Conservation (phyloP, 768 basidiomycete species). For the Ephemerocybe angulata region DNA sequence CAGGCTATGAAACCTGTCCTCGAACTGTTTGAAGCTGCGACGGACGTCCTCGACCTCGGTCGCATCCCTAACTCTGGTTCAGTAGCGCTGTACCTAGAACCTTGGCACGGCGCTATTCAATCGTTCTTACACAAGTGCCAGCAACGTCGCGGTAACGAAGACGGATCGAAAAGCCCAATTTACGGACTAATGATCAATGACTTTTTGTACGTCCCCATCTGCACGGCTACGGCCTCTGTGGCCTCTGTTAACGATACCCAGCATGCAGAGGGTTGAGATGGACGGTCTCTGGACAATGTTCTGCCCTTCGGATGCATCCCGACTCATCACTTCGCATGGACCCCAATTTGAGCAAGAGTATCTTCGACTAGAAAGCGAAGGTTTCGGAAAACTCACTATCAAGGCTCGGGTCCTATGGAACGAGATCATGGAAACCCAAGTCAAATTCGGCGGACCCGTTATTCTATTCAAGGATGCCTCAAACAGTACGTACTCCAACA, state of each 20-base stretch:
- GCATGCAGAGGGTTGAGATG: conserved; percentile 3
- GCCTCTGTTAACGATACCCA: not conserved
- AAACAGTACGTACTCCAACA: too few relatives aligned
- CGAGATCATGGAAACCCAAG: not conserved
- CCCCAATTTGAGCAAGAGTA: not conserved
- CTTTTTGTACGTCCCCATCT: conserved; percentile 1
- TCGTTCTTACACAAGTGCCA: not conserved
- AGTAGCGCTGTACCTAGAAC: not conserved
- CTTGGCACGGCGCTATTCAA: not conserved
- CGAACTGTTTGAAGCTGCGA: not conserved
- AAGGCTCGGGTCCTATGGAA: not conserved
- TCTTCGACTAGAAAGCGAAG: not conserved
- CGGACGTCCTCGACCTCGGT: not conserved
- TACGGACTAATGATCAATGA: not conserved
- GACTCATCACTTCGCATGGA: not conserved
- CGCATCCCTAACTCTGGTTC: not conserved
- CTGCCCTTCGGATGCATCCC: not conserved
- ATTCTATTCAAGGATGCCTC: conserved; percentile 6
- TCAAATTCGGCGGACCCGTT: not conserved
- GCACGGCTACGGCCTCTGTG: too few relatives aligned
- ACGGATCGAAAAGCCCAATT: not conserved
- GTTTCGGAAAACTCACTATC: not conserved
- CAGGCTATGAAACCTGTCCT: not conserved
- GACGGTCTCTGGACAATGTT: conserved; percentile 3
- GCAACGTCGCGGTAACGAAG: not conserved